A percentile compares a stretch with the other conserved stretches of the same genome.
Evolutionary conservation across 345 rosid species (phyloP).

Genomic region (Adansonia digitata): DNA sequence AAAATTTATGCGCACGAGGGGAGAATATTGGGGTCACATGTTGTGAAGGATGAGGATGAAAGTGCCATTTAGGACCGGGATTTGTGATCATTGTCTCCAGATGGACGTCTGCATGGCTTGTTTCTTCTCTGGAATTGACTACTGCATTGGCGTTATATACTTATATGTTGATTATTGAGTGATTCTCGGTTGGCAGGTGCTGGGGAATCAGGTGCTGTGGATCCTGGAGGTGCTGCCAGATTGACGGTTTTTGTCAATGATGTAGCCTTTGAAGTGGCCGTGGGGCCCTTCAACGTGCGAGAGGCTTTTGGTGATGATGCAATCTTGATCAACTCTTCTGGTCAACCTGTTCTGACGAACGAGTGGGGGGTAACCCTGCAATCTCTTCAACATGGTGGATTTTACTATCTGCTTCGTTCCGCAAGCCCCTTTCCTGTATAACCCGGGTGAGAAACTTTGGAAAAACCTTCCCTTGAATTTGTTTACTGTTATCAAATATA

Average conservation of each 20-base stretch:
- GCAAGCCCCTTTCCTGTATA: background rate
- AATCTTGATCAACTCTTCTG: constrained; percentile 61
- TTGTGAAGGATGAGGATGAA: background rate
- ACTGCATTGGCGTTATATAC: constrained; percentile 3
- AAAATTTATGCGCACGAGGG: background rate
- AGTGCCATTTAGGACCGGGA: constrained; percentile 12
- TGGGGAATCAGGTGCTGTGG: constrained; percentile 20
- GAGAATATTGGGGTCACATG: background rate
- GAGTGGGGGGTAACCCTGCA: constrained; percentile 80
- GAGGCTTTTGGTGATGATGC: constrained; percentile 88
- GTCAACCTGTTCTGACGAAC: constrained; percentile 74
- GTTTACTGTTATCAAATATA: background rate
- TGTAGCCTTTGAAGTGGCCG: constrained; percentile 65
- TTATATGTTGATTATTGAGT: background rate
- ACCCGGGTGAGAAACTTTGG: background rate
- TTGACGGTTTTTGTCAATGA: constrained; percentile 82
- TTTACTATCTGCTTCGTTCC: constrained; percentile 62
- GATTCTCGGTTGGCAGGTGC: constrained; percentile 22
- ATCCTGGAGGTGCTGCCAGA: constrained; percentile 19
- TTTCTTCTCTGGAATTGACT: constrained; percentile 17
- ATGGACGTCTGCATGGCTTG: constrained; percentile 46
- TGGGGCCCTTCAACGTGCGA: constrained; percentile 71
- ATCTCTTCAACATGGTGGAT: constrained; percentile 80
- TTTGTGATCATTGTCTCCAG: constrained; percentile 21
- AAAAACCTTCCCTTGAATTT: background rate